phyloP scores from a whole-genome alignment of 2,329 filamentous ascomycete species.

The Daldinia sp. region DNA sequence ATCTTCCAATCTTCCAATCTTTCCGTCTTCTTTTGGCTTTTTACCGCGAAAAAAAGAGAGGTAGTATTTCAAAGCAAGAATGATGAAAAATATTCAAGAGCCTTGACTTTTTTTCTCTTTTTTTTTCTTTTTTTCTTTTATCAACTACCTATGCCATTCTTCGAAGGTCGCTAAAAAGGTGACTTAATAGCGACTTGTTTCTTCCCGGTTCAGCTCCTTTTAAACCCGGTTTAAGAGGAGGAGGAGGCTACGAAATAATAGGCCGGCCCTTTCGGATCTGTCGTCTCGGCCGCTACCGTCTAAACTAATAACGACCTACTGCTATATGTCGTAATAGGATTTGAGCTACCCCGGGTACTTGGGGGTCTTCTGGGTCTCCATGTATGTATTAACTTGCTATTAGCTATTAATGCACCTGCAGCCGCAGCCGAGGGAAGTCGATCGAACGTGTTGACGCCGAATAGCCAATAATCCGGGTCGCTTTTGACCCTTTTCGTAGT shows the following conservation, averaged over 20 bases:
- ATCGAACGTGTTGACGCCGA: not conserved
- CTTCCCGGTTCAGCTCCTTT: not conserved
- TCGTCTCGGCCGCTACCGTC: conserved; percentile 17
- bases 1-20: no score
- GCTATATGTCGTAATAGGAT: conserved; percentile 20
- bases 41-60: not conserved
- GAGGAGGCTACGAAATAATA: not conserved
- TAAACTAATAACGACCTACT: conserved; percentile 6
- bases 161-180: no score
- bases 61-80: conserved; percentile 6
- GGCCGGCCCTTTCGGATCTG: conserved; percentile 18
- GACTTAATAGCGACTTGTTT: not conserved
- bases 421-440: not conserved
- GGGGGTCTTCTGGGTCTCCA: not conserved
- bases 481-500: not conserved
- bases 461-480: not conserved
- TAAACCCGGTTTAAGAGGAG: not conserved
- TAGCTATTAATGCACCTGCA: not conserved
- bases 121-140: no score
- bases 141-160: no score
- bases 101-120: not conserved
- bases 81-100: conserved; percentile 5
- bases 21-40: no score
- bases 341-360: conserved; percentile 4
- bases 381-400: no score